Evolutionary conservation across 2,329 filamentous ascomycete genomes (phyloP).

Genomic region (Metarhizium guizhouense): DNA sequence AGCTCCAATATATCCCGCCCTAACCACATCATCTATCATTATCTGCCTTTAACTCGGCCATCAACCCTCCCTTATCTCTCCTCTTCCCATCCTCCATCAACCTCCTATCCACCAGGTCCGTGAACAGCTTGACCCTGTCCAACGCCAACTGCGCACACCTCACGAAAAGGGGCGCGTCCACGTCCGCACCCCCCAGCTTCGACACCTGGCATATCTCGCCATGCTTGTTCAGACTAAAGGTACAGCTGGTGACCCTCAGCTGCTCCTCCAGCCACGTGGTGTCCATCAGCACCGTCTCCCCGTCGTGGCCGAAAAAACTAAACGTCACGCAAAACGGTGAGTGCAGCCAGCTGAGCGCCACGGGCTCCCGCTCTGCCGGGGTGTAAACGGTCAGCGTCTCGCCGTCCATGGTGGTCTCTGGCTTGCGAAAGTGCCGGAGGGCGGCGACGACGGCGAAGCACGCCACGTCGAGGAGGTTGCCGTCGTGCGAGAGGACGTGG

Average conservation of each 20-base stretch:
- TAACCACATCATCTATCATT: conserved; percentile 57
- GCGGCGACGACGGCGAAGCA: conserved; percentile 84
- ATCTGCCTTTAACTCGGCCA: conserved; percentile 71
- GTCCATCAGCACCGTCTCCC: conserved; percentile 58
- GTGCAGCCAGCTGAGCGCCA: conserved; percentile 84
- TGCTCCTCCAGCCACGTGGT: conserved; percentile 68
- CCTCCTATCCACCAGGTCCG: conserved; percentile 60
- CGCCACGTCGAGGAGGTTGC: conserved; percentile 76
- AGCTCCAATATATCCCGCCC: background rate
- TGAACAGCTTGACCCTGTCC: conserved; percentile 72
- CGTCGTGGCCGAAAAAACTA: conserved; percentile 60
- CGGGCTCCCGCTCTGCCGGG: conserved; percentile 76
- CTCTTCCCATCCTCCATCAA: conserved; percentile 70
- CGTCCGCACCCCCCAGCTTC: conserved; percentile 76
- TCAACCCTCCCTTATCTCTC: conserved; percentile 68
- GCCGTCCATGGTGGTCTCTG: conserved; percentile 79
- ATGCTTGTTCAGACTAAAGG: conserved; percentile 79
- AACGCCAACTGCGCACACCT: conserved; percentile 67
- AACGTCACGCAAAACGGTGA: conserved; percentile 88
- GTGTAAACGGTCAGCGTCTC: conserved; percentile 80
- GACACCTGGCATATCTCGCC: conserved; percentile 87
- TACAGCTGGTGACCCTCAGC: conserved; percentile 62
- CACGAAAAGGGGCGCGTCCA: conserved; percentile 72
- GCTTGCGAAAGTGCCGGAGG: conserved; percentile 82
- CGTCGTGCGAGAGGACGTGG: conserved; percentile 85